These are phyloP conservation scores for Hortiboletus campestris DNA, from an alignment of 768 basidiomycete species.

Conservation along the genomic window DNA sequence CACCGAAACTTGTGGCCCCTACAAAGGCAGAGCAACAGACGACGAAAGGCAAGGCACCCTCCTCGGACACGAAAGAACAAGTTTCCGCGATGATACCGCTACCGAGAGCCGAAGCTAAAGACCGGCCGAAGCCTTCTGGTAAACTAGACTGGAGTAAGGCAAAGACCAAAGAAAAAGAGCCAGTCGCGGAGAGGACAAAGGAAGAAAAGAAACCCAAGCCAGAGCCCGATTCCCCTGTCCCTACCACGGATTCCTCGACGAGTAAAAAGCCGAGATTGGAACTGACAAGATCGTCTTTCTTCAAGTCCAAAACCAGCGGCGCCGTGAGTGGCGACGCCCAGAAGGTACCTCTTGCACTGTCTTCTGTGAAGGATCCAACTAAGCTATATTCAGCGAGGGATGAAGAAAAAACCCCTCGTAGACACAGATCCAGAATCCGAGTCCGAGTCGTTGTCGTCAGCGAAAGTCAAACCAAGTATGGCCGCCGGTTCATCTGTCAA, in stretches of 20 bases:
- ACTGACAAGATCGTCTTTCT: background rate
- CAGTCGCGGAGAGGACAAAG: constrained; percentile 1
- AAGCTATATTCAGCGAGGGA: constrained; percentile 33
- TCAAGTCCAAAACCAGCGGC: background rate
- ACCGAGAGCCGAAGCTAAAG: constrained; percentile 19
- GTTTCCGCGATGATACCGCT: constrained; percentile 24
- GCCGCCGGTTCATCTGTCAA: constrained; percentile 32
- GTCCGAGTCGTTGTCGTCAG: background rate
- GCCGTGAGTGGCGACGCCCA: background rate
- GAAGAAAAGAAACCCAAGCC: constrained; percentile 21
- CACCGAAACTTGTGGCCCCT: constrained; percentile 11
- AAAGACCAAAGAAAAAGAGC: constrained; percentile 41
- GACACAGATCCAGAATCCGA: constrained; percentile 28
- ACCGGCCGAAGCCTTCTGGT: constrained; percentile 40
- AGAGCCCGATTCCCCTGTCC: background rate
- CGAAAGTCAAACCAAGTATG: constrained; percentile 10
- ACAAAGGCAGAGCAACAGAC: constrained; percentile 14
- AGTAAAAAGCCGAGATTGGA: background rate
- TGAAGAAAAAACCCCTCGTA: constrained; percentile 44
- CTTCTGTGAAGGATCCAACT: background rate
- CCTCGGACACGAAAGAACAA: constrained; percentile 26
- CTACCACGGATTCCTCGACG: background rate
- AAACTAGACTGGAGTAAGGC: constrained; percentile 65
- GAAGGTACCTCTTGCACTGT: constrained; percentile 4
- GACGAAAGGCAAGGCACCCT: constrained; percentile 24